Percentiles rank a stretch among this genome's conserved stretches.
Evolutionary conservation across 371 early-diverging fungal genomes (phyloP).

Genomic region (Rhizopus arrhizus): DNA sequence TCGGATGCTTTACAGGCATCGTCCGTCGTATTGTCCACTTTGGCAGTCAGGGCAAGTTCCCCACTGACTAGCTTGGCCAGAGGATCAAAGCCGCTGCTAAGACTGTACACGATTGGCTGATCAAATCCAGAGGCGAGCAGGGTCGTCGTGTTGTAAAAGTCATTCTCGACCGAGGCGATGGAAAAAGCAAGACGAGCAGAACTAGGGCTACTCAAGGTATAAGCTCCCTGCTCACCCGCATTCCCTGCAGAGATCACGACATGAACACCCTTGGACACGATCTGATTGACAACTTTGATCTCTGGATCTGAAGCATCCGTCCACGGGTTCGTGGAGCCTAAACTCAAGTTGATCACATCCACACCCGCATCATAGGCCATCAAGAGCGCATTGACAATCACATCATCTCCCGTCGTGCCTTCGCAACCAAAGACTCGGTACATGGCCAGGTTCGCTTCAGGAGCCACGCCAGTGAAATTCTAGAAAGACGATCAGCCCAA

Average conservation of each 20-base stretch:
- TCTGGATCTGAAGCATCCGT: slow-evolving; percentile 38
- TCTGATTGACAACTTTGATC: slow-evolving; percentile 28
- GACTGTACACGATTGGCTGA: slow-evolving; percentile 12
- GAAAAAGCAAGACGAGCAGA: slow-evolving; percentile 52
- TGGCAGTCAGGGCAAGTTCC: slow-evolving; percentile 17
- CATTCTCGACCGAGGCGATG: slow-evolving; percentile 67
- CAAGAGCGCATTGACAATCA: slow-evolving; percentile 65
- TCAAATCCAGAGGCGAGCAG: slow-evolving; percentile 24
- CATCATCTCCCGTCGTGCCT: slow-evolving; percentile 56
- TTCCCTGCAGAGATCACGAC: slow-evolving; percentile 69
- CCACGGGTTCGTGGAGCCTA: slow-evolving; percentile 66
- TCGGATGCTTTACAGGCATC: slow-evolving; percentile 27
- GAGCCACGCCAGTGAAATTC: slow-evolving; percentile 66
- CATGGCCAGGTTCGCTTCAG: slow-evolving; percentile 57
- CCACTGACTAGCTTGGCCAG: slow-evolving; percentile 1
- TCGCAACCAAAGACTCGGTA: slow-evolving; percentile 69
- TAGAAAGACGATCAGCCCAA: neutral
- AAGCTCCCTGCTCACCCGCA: slow-evolving; percentile 55
- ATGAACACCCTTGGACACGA: slow-evolving; percentile 31
- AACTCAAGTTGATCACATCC: slow-evolving; percentile 67
- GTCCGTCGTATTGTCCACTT: slow-evolving; percentile 9
- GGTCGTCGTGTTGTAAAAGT: slow-evolving; percentile 15
- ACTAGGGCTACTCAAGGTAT: slow-evolving; percentile 52
- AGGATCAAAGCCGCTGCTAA: neutral
- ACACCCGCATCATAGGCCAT: slow-evolving; percentile 59